Evolutionary conservation across 2,329 filamentous ascomycete species (phyloP), one percentile per base, ranked within the genome.

Genomic region (Monilinia laxa): DNA sequence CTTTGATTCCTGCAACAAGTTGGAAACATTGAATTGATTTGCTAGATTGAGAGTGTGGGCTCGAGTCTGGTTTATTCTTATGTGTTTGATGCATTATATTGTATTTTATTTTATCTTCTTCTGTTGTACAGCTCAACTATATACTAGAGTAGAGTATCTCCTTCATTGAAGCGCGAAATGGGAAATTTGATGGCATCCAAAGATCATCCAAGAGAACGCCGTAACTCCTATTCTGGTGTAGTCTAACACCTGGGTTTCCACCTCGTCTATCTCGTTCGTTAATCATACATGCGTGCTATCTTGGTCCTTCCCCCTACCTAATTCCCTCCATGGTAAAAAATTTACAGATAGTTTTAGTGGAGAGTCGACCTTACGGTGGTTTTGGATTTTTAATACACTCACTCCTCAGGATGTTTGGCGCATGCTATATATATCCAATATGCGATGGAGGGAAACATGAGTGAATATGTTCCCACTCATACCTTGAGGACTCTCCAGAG

Each of bases 401-500:
- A n/a, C n/a, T 62, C 5, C 31, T 16, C 7, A 16, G 4, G 2
- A 10, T 62, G 2, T 38, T 51, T 6, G 45, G 12, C 45, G 20
- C 45, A 40, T 51, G 18, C 12, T 42, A 42, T 42, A 40, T 38
- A 40, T 42, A 42, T 25, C 28, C 11, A 11, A 2, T 25, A 35
- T 25, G 10, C 14, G 6, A 12, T 14, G 14, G 5, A 38, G 9
- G 28, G 10, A 49, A 20, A 11, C 2, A 52, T 51, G 5, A 12
- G 9, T 7, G 45, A 40, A 51, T 25, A 12, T 20, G 5, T 23
- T 25, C 4, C 38, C 16, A 9, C 51, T 6, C 10, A n/a, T 4
- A 38, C 28, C 38, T 18, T 2, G 31, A 6, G 1, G 16, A 6
- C 2, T 4, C n/a, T 3, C 89, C 86, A 67, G 98, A 86, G 62